Conservation (phyloP, 768 basidiomycete species). For the Sporobolomyces phaffii region DNA sequence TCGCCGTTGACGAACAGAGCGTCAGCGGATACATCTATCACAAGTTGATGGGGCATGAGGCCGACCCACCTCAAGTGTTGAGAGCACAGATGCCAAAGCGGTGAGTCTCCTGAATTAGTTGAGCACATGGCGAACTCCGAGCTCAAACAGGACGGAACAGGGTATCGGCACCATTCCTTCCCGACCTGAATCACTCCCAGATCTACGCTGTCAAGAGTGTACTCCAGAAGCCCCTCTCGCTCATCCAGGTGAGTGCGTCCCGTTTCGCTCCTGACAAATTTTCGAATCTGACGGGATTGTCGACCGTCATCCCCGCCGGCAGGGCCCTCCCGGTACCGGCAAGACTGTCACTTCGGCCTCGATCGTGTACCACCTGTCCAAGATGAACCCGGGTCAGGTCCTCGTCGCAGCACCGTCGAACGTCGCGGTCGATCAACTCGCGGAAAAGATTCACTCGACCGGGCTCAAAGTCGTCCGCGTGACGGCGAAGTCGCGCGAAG, state of each 20-base stretch:
- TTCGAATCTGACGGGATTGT: background rate
- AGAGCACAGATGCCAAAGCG: constrained; percentile 86
- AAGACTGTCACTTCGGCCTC: constrained; percentile 99
- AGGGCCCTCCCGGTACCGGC: constrained; percentile 89
- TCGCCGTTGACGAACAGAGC: constrained; percentile 98
- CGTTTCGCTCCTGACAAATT: too few species aligned
- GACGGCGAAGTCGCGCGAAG: constrained; percentile 96
- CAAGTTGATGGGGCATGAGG: constrained; percentile 94
- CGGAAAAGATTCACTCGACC: constrained; percentile 98
- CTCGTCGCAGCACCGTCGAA: constrained; percentile 98
- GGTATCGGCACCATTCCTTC: constrained; percentile 93
- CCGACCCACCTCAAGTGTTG: constrained; percentile 73
- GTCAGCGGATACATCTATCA: constrained; percentile 99
- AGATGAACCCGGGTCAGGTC: constrained; percentile 95
- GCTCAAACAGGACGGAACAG: too few species aligned
- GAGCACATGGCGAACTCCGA: background rate
- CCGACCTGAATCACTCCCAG: constrained; percentile 97
- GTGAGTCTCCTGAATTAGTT: constrained; percentile 5
- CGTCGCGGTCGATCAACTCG: constrained; percentile 97
- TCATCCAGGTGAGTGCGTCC: constrained; percentile 67
- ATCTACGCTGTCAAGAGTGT: constrained; percentile 99
- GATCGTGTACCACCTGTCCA: constrained; percentile 94
- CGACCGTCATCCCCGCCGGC: background rate
- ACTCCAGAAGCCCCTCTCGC: constrained; percentile 89
- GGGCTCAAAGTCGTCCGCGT: constrained; percentile 95